A percentile compares a stretch with the other conserved stretches of the same genome.
Conservation (phyloP, 2,329 filamentous ascomycete genomes). For the Penicillium brevicompactum region DNA sequence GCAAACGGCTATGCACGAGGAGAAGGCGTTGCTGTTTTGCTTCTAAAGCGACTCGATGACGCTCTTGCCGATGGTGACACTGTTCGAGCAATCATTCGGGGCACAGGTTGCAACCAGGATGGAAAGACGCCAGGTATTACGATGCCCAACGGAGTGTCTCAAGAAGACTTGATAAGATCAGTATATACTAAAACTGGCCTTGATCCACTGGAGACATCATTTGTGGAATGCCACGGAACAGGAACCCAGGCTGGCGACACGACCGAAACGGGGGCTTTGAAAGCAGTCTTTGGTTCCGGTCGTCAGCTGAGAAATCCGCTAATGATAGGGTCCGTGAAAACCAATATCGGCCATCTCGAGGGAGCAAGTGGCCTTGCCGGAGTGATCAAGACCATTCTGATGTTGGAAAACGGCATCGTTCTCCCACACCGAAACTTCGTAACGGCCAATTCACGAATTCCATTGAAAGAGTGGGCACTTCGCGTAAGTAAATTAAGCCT, state of each 20-base stretch:
- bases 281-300: neutral
- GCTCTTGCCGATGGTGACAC: neutral
- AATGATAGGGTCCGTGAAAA: neutral
- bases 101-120: neutral
- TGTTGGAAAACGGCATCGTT: neutral
- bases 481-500: neutral
- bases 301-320: neutral
- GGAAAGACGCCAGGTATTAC: conserved; percentile 2
- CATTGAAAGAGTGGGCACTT: neutral
- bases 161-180: neutral
- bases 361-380: neutral
- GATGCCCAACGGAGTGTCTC: neutral
- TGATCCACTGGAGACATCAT: neutral
- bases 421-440: neutral
- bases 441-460: neutral
- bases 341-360: neutral
- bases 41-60: neutral
- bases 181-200: conserved; percentile 1
- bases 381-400: neutral
- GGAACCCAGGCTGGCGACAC: conserved; percentile 7
- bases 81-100: neutral
- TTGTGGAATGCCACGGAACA: conserved; percentile 8
- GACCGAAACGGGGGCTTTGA: neutral
- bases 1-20: neutral
- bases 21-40: neutral